Evolutionary conservation across 2,329 filamentous ascomycete species (phyloP).

Genomic region (Aspergillus fumigatiaffinis): DNA sequence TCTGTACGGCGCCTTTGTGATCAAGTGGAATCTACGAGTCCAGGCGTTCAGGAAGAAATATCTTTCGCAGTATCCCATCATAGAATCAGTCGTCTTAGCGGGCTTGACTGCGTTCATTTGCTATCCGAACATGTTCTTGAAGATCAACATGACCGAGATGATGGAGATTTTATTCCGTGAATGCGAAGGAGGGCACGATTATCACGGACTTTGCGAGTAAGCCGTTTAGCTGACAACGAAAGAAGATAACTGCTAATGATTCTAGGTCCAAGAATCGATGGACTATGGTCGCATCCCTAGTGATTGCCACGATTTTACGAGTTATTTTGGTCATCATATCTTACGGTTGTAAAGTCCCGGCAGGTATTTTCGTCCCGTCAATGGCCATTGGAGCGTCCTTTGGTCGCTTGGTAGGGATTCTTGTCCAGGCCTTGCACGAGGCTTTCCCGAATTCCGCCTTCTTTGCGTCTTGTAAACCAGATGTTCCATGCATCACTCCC

Average conservation of each 20-base stretch:
- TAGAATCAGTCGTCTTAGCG: constrained; percentile 81
- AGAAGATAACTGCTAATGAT: constrained; percentile 3
- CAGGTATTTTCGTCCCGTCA: constrained; percentile 95
- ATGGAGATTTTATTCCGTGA: constrained; percentile 98
- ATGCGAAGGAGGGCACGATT: constrained; percentile 84
- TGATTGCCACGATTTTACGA: constrained; percentile 75
- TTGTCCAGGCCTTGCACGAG: constrained; percentile 86
- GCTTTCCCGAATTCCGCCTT: constrained; percentile 76
- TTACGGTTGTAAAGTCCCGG: constrained; percentile 96
- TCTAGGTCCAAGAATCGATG: constrained; percentile 61
- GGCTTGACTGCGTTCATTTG: constrained; percentile 84
- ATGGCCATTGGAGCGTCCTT: constrained; percentile 97
- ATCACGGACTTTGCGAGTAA: constrained; percentile 81
- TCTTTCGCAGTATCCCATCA: constrained; percentile 73
- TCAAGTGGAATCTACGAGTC: constrained; percentile 91
- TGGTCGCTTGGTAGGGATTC: constrained; percentile 86
- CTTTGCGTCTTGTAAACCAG: constrained; percentile 83
- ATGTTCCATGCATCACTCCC: constrained; percentile 93
- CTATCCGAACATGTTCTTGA: constrained; percentile 90
- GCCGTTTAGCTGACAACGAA: constrained; percentile 16
- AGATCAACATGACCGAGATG: constrained; percentile 98
- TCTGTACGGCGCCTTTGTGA: constrained; percentile 92
- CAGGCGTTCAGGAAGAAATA: constrained; percentile 95
- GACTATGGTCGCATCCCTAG: constrained; percentile 72
- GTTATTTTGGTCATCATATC: constrained; percentile 87